Base-by-base conservation (phyloP, 78 protist species). In the Dictyostelium discoideum region DNA sequence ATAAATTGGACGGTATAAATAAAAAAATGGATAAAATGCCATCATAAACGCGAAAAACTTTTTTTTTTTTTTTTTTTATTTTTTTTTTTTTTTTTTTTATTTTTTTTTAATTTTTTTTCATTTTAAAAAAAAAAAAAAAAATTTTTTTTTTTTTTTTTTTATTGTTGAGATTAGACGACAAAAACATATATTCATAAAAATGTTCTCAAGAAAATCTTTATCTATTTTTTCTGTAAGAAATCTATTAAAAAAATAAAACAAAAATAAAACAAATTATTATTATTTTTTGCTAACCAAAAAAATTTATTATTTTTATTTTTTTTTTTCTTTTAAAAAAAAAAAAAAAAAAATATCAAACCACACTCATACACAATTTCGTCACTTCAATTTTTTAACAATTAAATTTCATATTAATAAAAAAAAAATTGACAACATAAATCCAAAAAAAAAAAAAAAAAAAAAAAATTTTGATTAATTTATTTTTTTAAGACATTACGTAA, bases 111-210 rank as follows among this genome's bases (percentile, higher is more conserved):
- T 67, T 67, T 67, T 67, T n/a, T 20, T 63, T 63, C 16, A 50
- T 44, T 44, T 44, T 44, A 9, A 5, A 44, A 44, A 44, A 44
- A 44, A 44, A 44, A 44, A 44, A 50, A 8, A 11, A 11, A n/a
- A n/a, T n/a, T 11, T 50, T 54, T 67, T 67, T 67, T 67, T 67
- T 67, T 67, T 67, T 67, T 67, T 67, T 67, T n/a, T 67, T 67
- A 24, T 67, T 67, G 76, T 65, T n/a, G 73, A 65, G 76, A 67
- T 67, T 67, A 67, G 76, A n/a, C 76, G 73, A 65, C 73, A 65
- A 67, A 24, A 22, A 22, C 76, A 67, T 67, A 67, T 67, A 67
- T 26, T 9, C 76, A 67, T n/a, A 67, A 67, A 67, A n/a, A 67
- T 67, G 76, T 67, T 67, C 65, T 54, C 65, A 67, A 67, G 76